Evolutionary conservation across 2,329 filamentous ascomycete genomes (phyloP).

Genomic region (Cladophialophora immunda): DNA sequence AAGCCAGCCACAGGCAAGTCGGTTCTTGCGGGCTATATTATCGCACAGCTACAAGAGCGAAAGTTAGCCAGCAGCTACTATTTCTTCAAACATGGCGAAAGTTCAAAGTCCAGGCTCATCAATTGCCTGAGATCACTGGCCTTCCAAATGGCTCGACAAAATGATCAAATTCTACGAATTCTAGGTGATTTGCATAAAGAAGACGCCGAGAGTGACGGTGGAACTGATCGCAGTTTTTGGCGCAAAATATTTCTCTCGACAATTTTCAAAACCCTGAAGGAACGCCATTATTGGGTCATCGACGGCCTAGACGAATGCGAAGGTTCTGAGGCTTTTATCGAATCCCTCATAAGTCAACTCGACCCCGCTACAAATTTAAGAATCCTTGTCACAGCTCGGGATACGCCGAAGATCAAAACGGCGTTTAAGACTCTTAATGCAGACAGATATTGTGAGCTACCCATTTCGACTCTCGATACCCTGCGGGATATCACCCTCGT

Average conservation of each 20-base stretch:
- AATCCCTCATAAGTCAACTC: slow-evolving; percentile 43
- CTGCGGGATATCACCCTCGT: background rate
- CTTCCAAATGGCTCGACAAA: slow-evolving; percentile 42
- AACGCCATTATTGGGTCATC: slow-evolving; percentile 50
- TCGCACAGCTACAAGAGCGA: slow-evolving; percentile 35
- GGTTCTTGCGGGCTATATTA: slow-evolving; percentile 39
- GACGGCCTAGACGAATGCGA: slow-evolving; percentile 52
- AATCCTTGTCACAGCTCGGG: background rate
- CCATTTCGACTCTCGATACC: background rate
- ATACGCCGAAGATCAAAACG: background rate
- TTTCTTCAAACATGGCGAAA: background rate
- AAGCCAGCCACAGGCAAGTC: slow-evolving; percentile 47
- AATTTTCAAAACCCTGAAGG: slow-evolving; percentile 42
- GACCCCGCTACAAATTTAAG: slow-evolving; percentile 36
- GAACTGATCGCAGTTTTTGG: slow-evolving; percentile 44
- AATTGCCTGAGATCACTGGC: slow-evolving; percentile 40
- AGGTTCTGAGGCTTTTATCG: slow-evolving; percentile 34
- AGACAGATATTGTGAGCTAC: background rate
- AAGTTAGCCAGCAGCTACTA: slow-evolving; percentile 43
- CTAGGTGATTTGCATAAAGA: slow-evolving; percentile 42
- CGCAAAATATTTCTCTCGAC: slow-evolving; percentile 44
- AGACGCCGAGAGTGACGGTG: slow-evolving; percentile 40
- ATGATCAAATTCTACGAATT: slow-evolving; percentile 27
- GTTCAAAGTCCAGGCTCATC: slow-evolving; percentile 30
- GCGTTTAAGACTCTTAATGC: background rate